Conservation (phyloP, 1,284 basidiomycete species). For the Austroboletus rostrupii region DNA sequence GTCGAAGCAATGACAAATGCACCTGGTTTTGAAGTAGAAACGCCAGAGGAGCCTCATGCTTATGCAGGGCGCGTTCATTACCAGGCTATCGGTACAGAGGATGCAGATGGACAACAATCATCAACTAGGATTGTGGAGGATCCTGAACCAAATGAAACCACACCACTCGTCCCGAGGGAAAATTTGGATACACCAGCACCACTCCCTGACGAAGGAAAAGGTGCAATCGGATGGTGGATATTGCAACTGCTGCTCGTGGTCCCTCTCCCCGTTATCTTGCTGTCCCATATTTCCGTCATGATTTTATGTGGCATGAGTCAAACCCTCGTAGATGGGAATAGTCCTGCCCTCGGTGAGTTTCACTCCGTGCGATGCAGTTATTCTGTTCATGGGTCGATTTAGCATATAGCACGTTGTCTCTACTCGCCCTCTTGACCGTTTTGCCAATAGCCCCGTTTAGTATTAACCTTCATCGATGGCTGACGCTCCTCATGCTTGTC, state of each 20-base stretch:
- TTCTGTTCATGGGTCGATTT: slow-evolving; percentile 6
- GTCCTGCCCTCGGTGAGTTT: slow-evolving; percentile 43
- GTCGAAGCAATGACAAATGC: slow-evolving; percentile 34
- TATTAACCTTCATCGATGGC: slow-evolving; percentile 47
- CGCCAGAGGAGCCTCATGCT: slow-evolving; percentile 4
- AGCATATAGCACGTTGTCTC: slow-evolving; percentile 52
- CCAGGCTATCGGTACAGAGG: slow-evolving; percentile 21
- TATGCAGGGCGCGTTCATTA: slow-evolving; percentile 21
- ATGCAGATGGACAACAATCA: slow-evolving; percentile 10
- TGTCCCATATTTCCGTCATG: slow-evolving; percentile 52
- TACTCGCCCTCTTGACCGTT: slow-evolving; percentile 48
- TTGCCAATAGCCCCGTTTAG: slow-evolving; percentile 63
- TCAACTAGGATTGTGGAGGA: slow-evolving; percentile 26
- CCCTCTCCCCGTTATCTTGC: slow-evolving; percentile 52
- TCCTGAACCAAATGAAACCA: slow-evolving; percentile 43
- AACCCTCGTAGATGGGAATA: slow-evolving; percentile 64
- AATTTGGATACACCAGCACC: slow-evolving; percentile 7
- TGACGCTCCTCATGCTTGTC: slow-evolving; percentile 40
- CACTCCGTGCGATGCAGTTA: neutral
- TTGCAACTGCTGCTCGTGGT: slow-evolving; percentile 55
- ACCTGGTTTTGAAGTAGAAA: slow-evolving; percentile 19
- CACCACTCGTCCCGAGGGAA: slow-evolving; percentile 45
- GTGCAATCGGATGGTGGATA: slow-evolving; percentile 58
- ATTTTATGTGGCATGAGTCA: slow-evolving; percentile 52
- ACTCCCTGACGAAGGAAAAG: slow-evolving; percentile 29